These are phyloP conservation scores for Theileria sp. DNA, from an alignment of 169 alveolate species.

Conservation along the genomic window DNA sequence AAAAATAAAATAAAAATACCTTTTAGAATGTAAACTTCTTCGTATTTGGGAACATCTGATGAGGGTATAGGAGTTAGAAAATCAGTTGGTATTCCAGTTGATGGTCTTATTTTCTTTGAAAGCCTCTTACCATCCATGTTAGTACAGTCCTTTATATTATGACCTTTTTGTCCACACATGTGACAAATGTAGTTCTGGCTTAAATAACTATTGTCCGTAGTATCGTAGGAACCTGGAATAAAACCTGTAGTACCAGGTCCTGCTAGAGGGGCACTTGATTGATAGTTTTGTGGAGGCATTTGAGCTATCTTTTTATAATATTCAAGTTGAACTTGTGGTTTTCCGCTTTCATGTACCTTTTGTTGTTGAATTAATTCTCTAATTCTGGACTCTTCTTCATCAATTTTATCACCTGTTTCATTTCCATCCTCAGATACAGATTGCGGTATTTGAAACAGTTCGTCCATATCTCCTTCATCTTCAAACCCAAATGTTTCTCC, in stretches of 20 bases:
- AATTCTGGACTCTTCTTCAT: conserved; percentile 54
- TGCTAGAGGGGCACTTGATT: background rate
- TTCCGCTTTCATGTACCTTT: conserved; percentile 42
- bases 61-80: conserved; percentile 73
- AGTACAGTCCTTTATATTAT: conserved; percentile 78
- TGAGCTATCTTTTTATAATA: background rate
- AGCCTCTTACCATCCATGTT: conserved; percentile 71
- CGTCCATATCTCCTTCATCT: conserved; percentile 2
- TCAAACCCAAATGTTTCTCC: background rate
- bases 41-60: conserved; percentile 78
- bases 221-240: background rate
- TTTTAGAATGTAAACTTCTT: conserved; percentile 73
- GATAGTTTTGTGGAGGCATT: background rate
- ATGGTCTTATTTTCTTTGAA: conserved; percentile 80
- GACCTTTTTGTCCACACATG: conserved; percentile 86
- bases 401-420: background rate
- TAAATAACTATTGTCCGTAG: background rate
- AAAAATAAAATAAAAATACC: conserved; percentile 31
- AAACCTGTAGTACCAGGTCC: background rate
- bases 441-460: background rate
- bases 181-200: conserved; percentile 76
- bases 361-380: conserved; percentile 42
- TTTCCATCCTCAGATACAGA: background rate
- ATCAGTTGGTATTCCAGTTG: conserved; percentile 86
- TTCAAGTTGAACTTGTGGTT: background rate